phyloP scores from a whole-genome alignment of 108 stramenopile species.

The Epithemia pelagica region DNA sequence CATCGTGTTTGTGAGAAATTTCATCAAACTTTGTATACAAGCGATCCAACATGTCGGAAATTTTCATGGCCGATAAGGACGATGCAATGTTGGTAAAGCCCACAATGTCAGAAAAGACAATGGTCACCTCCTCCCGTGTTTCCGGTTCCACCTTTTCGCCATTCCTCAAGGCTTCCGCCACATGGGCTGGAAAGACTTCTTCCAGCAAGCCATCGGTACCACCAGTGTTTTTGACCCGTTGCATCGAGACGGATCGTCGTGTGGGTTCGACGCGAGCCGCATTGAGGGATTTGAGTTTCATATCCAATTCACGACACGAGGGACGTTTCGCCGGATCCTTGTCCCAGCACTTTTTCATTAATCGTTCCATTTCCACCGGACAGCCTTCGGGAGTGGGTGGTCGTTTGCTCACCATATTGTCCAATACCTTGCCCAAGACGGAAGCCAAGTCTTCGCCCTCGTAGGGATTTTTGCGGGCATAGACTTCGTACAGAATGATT shows the following conservation, averaged over 20 bases:
- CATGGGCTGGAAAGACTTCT: conserved; percentile 43
- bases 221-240: not conserved
- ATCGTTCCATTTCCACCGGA: conserved; percentile 9
- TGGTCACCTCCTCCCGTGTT: conserved; percentile 47
- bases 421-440: conserved; percentile 29
- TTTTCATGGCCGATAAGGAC: conserved; percentile 38
- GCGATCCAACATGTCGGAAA: conserved; percentile 61
- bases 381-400: conserved; percentile 29
- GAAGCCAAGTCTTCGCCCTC: conserved; percentile 31
- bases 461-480: conserved; percentile 47
- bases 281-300: conserved; percentile 25
- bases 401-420: conserved; percentile 36
- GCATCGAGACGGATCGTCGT: not conserved
- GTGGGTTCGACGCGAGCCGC: conserved; percentile 17
- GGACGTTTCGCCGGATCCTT: conserved; percentile 19
- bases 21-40: conserved; percentile 59
- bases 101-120: conserved; percentile 79
- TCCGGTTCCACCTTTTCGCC: conserved; percentile 40
- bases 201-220: conserved; percentile 1
- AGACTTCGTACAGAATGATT: conserved; percentile 36
- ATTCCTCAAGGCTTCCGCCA: conserved; percentile 36
- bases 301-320: conserved; percentile 37
- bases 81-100: conserved; percentile 57
- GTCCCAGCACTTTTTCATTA: conserved; percentile 11
- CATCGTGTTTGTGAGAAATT: conserved; percentile 39